These are phyloP conservation scores for Endocarpon pusillum DNA, from an alignment of 495 filamentous ascomycete genomes.

Conservation along the genomic window DNA sequence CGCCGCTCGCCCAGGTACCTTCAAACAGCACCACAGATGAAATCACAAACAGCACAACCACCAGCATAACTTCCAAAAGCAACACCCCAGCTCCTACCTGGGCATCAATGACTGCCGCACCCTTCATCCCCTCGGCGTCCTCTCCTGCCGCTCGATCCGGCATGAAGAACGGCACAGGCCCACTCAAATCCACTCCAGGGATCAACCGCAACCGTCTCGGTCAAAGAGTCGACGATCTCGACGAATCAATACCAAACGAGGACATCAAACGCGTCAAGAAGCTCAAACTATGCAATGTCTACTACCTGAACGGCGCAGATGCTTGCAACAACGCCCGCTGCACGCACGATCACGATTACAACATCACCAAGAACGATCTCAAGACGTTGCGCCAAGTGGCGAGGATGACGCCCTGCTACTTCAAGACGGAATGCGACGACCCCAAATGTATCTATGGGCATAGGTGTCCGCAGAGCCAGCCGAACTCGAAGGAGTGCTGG, in stretches of 20 bases:
- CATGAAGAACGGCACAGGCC: slow-evolving; percentile 21
- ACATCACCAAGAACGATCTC: slow-evolving; percentile 47
- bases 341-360: slow-evolving; percentile 59
- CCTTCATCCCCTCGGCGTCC: slow-evolving; percentile 10
- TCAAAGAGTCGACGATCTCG: slow-evolving; percentile 48
- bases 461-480: slow-evolving; percentile 31
- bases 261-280: slow-evolving; percentile 44
- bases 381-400: slow-evolving; percentile 51
- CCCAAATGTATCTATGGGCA: slow-evolving; percentile 78
- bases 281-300: slow-evolving; percentile 73
- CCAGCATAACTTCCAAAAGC: slow-evolving; percentile 21
- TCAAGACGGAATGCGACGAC: slow-evolving; percentile 56
- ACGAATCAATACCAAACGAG: slow-evolving; percentile 36
- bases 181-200: slow-evolving; percentile 29
- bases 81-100: slow-evolving; percentile 18
- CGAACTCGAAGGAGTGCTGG: slow-evolving; percentile 31
- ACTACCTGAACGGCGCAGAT: slow-evolving; percentile 58
- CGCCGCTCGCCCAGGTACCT: too few relatives aligned
- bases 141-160: slow-evolving; percentile 4
- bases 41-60: slow-evolving; percentile 15
- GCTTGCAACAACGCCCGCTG: slow-evolving; percentile 59
- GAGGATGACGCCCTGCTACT: slow-evolving; percentile 61
- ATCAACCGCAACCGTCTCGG: slow-evolving; percentile 57
- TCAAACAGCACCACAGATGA: too few relatives aligned
- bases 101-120: slow-evolving; percentile 19